Evolutionary conservation across 1,284 basidiomycete genomes (phyloP).

Genomic region (Anthracocystis panici-leucophaei): DNA sequence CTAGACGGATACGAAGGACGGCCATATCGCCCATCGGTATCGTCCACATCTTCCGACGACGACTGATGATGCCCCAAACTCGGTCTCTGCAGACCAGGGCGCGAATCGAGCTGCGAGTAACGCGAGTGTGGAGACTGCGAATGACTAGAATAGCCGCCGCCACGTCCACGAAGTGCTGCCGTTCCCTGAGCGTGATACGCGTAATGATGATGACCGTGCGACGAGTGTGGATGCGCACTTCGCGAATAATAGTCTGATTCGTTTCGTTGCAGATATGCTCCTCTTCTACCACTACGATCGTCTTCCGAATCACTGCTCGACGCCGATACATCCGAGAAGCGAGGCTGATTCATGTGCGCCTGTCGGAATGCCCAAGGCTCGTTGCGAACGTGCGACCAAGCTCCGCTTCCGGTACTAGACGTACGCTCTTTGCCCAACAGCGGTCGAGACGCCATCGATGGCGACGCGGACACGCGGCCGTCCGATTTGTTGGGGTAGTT

Average conservation of each 20-base stretch:
- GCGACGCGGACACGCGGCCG: constrained; percentile 26
- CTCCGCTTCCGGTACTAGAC: constrained; percentile 32
- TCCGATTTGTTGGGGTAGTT: constrained; percentile 38
- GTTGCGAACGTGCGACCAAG: constrained; percentile 46
- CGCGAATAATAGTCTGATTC: constrained; percentile 18
- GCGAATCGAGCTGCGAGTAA: constrained; percentile 20
- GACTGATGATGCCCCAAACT: constrained; percentile 28
- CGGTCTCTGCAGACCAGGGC: constrained; percentile 18
- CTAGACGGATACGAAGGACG: neutral
- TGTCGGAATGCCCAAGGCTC: constrained; percentile 49
- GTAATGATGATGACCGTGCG: constrained; percentile 10
- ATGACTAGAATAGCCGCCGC: neutral
- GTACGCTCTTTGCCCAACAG: constrained; percentile 34
- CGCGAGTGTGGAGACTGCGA: constrained; percentile 19
- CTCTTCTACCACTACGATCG: constrained; percentile 26
- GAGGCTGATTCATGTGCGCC: constrained; percentile 40
- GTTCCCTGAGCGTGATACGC: constrained; percentile 2
- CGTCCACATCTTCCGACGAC: constrained; percentile 43
- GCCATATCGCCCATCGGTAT: constrained; percentile 19
- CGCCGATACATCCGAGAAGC: constrained; percentile 46
- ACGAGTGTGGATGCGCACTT: constrained; percentile 8
- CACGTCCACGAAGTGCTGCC: constrained; percentile 1
- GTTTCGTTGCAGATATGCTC: constrained; percentile 20
- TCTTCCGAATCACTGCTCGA: constrained; percentile 49
- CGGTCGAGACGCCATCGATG: constrained; percentile 26